Conservation (phyloP, 345 rosid species). For the Camelina sativa region DNA sequence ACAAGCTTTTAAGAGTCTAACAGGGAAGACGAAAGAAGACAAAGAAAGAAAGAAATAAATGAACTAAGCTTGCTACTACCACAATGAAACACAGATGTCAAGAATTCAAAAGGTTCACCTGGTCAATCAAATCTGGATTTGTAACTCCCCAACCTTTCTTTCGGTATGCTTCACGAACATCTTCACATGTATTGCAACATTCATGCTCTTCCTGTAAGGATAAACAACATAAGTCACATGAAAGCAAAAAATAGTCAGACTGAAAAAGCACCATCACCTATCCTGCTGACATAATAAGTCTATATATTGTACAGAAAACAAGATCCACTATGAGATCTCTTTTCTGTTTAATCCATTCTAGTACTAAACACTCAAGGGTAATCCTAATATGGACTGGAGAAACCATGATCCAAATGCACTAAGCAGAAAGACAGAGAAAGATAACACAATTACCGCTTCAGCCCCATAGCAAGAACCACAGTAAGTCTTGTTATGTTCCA, state of each 20-base stretch:
- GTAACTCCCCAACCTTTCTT: constrained; percentile 94
- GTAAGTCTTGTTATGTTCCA: constrained; percentile 93
- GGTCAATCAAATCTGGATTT: constrained; percentile 83
- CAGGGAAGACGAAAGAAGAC: neutral
- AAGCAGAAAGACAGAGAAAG: neutral
- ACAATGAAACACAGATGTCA: neutral
- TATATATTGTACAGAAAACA: neutral
- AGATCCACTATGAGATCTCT: constrained; percentile 13
- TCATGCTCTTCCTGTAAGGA: constrained; percentile 67
- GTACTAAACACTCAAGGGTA: constrained; percentile 23
- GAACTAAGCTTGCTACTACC: neutral
- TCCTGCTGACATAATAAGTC: neutral
- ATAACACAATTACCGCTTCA: constrained; percentile 60
- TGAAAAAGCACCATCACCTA: neutral
- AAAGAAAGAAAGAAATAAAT: neutral
- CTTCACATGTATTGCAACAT: constrained; percentile 89
- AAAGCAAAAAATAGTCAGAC: neutral
- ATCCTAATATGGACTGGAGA: neutral
- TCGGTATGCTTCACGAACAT: constrained; percentile 92
- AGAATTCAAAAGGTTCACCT: constrained; percentile 50
- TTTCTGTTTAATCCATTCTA: neutral
- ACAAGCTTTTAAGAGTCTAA: neutral
- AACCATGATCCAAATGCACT: constrained; percentile 1
- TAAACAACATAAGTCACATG: constrained; percentile 6
- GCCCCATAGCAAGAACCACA: constrained; percentile 98